Conservation (phyloP, 2,329 filamentous ascomycete species). For the Scytalidium lignicola region DNA sequence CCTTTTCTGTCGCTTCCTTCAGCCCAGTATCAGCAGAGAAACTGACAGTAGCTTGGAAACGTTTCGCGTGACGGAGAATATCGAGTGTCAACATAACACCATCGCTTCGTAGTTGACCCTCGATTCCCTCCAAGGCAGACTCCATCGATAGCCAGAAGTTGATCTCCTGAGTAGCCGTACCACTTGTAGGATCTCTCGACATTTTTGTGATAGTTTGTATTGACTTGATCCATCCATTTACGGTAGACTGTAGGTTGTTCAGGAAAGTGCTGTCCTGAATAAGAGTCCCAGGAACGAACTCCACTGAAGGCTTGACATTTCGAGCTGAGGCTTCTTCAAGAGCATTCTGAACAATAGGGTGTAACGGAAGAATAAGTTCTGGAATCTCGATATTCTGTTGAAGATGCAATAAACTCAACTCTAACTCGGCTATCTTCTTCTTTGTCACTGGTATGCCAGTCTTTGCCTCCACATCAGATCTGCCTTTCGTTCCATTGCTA, state of each 20-base stretch:
- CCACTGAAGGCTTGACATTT: constrained; percentile 65
- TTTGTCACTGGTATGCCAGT: constrained; percentile 96
- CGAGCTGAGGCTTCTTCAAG: constrained; percentile 70
- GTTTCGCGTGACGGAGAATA: constrained; percentile 93
- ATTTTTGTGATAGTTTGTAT: constrained; percentile 96
- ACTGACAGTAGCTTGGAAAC: constrained; percentile 95
- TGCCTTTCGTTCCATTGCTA: constrained; percentile 59
- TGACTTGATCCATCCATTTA: constrained; percentile 98
- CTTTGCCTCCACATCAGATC: constrained; percentile 83
- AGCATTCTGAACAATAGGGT: constrained; percentile 81
- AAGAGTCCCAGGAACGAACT: constrained; percentile 70
- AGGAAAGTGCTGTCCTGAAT: constrained; percentile 86
- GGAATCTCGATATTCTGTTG: constrained; percentile 99
- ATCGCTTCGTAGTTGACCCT: constrained; percentile 79
- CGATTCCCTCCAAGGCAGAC: constrained; percentile 84
- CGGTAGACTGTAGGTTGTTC: constrained; percentile 87
- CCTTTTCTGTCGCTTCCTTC: constrained; percentile 92
- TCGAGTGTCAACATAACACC: constrained; percentile 89
- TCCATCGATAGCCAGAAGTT: constrained; percentile 99
- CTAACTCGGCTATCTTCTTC: constrained; percentile 92
- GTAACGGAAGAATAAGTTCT: constrained; percentile 79
- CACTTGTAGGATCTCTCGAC: constrained; percentile 70
- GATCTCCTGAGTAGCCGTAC: constrained; percentile 92
- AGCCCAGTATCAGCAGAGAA: constrained; percentile 93
- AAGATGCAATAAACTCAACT: constrained; percentile 82